These are phyloP conservation scores for Geosiphon pyriformis DNA, from an alignment of 192 early-diverging fungal genomes.

Conservation along the genomic window DNA sequence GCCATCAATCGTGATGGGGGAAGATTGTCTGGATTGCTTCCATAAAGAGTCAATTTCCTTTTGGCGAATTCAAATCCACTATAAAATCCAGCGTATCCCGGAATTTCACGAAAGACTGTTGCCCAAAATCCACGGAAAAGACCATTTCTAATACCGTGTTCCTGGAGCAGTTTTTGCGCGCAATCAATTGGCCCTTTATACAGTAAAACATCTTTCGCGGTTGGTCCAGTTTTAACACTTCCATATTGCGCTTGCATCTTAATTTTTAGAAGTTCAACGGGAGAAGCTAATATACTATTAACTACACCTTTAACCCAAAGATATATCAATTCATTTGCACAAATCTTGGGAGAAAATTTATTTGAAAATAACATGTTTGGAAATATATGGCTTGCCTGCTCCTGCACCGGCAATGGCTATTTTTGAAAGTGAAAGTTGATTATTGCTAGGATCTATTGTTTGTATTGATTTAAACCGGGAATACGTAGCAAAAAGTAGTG, in stretches of 20 bases:
- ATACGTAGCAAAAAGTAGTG: conserved; percentile 80
- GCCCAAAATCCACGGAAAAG: conserved; percentile 79
- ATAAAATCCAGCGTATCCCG: conserved; percentile 84
- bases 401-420: conserved; percentile 84
- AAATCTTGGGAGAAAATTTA: not conserved
- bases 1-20: conserved; percentile 56
- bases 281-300: conserved; percentile 80
- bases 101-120: conserved; percentile 72
- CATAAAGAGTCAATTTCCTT: conserved; percentile 49
- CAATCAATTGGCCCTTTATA: conserved; percentile 65
- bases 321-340: too few relatives aligned
- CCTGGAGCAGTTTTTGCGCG: conserved; percentile 55
- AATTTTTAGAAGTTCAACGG: conserved; percentile 93
- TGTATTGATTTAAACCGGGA: conserved; percentile 55
- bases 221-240: conserved; percentile 22
- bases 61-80: conserved; percentile 77
- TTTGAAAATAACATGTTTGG: too few relatives aligned
- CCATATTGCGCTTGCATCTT: conserved; percentile 88
- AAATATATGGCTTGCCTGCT: conserved; percentile 51
- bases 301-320: conserved; percentile 71
- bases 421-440: conserved; percentile 56
- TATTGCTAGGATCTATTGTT: conserved; percentile 35
- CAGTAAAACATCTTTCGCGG: conserved; percentile 24
- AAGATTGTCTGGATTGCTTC: conserved; percentile 45
- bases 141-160: conserved; percentile 67